phyloP scores from a whole-genome alignment of 805 yeast species.

The Cyberlindnera bimundalis region DNA sequence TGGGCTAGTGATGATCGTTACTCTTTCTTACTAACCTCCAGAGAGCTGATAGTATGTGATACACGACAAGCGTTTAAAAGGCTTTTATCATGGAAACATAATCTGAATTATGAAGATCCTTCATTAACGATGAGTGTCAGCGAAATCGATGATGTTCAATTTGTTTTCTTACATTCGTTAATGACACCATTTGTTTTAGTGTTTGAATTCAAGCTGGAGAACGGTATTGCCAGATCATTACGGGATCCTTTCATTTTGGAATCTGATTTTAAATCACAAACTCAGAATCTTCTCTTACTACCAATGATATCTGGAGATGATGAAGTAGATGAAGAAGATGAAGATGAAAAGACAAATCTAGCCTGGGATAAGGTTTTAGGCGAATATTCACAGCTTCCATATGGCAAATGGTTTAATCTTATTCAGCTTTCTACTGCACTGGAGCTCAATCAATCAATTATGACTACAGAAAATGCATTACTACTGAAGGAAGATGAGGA shows the following conservation, averaged over 20 bases:
- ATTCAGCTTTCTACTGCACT: conserved; percentile 11
- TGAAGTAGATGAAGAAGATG: conserved; percentile 1
- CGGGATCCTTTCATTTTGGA: conserved; percentile 34
- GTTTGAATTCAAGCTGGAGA: conserved; percentile 33
- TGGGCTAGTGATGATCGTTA: conserved; percentile 30
- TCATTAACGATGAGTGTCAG: conserved; percentile 42
- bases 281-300: neutral
- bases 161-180: conserved; percentile 30
- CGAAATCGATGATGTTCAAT: conserved; percentile 19
- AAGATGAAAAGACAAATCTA: too few relatives aligned
- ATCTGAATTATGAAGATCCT: conserved; percentile 50
- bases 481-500: conserved; percentile 1
- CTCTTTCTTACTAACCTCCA: conserved; percentile 59
- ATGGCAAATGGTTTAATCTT: conserved; percentile 4
- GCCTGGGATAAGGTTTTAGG: conserved; percentile 4
- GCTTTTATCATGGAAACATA: conserved; percentile 72
- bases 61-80: conserved; percentile 38
- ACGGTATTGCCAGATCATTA: conserved; percentile 35
- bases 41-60: conserved; percentile 56
- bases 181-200: conserved; percentile 31
- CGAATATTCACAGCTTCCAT: neutral
- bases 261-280: neutral
- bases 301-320: conserved; percentile 3
- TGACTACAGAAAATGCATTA: neutral
- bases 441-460: conserved; percentile 1